These are phyloP conservation scores for Aureobasidium lini DNA, from an alignment of 2,329 filamentous ascomycete genomes.

Conservation along the genomic window DNA sequence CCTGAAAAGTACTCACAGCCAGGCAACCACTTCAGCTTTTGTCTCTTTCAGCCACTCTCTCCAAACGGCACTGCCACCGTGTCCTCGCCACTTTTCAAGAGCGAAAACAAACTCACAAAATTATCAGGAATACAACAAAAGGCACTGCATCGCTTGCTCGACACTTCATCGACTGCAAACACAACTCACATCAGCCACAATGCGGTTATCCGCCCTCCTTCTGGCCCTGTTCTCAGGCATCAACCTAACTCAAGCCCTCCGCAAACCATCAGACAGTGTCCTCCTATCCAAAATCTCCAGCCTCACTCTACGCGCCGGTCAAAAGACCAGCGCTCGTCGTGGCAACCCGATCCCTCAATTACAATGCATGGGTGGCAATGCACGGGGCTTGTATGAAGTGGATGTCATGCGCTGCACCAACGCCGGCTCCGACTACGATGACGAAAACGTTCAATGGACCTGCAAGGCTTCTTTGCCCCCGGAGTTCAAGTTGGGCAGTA, in stretches of 20 bases:
- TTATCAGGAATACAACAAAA: not conserved
- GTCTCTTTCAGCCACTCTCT: not conserved
- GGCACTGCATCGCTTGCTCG: not conserved
- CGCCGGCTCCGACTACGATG: constrained; percentile 68
- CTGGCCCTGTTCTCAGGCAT: constrained; percentile 17
- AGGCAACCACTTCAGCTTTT: constrained; percentile 12
- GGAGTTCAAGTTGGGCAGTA: constrained; percentile 69
- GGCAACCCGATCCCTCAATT: constrained; percentile 66
- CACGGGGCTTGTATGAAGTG: constrained; percentile 58
- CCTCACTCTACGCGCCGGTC: constrained; percentile 65
- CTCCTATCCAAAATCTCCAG: constrained; percentile 62
- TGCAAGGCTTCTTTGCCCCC: constrained; percentile 60
- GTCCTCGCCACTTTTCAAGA: constrained; percentile 14
- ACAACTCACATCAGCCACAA: not conserved
- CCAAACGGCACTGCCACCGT: constrained; percentile 1
- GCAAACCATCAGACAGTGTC: constrained; percentile 38
- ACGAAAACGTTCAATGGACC: constrained; percentile 83
- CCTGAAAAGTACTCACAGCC: constrained; percentile 8
- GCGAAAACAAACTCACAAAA: not conserved
- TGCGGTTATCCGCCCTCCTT: constrained; percentile 6
- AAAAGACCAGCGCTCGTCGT: constrained; percentile 67
- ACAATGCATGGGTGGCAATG: constrained; percentile 61
- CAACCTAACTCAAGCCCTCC: not conserved
- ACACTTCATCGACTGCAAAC: not conserved
- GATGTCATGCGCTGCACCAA: constrained; percentile 88